Percentiles rank a stretch among this genome's conserved stretches.
phyloP scores from a whole-genome alignment of 345 rosid species.

The Anastatica hierochuntica region DNA sequence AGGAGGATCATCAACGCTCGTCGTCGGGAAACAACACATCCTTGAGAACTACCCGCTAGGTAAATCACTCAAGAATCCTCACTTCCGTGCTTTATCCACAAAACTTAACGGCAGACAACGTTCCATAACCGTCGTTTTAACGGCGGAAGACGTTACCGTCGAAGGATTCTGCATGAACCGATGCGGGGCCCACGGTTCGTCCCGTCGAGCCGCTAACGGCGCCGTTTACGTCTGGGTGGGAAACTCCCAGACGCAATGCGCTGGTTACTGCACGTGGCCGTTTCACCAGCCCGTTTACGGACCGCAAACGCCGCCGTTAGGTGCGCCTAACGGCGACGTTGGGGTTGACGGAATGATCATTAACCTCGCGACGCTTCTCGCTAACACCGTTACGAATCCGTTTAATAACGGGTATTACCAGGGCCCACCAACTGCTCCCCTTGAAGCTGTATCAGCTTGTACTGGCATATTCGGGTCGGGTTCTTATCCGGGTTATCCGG shows the following conservation, averaged over 20 bases:
- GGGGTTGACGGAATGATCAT: slow-evolving; percentile 88
- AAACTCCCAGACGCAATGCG: slow-evolving; percentile 59
- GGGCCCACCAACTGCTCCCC: slow-evolving; percentile 53
- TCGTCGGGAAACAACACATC: slow-evolving; percentile 43
- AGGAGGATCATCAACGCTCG: slow-evolving; percentile 21
- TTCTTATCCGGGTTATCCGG: slow-evolving; percentile 74
- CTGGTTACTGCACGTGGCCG: slow-evolving; percentile 89
- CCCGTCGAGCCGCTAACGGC: slow-evolving; percentile 20
- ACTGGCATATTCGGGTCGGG: slow-evolving; percentile 66
- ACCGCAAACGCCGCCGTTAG: slow-evolving; percentile 59
- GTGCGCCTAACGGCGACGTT: slow-evolving; percentile 75
- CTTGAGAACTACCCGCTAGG: slow-evolving; percentile 45
- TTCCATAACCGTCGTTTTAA: slow-evolving; percentile 49
- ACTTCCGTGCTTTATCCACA: slow-evolving; percentile 35
- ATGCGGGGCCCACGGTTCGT: slow-evolving; percentile 61
- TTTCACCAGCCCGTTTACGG: slow-evolving; percentile 80
- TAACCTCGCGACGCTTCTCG: slow-evolving; percentile 65
- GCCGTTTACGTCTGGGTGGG: slow-evolving; percentile 69
- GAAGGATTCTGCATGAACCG: slow-evolving; percentile 65
- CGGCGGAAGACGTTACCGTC: slow-evolving; percentile 61
- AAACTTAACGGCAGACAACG: slow-evolving; percentile 16
- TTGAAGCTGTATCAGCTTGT: slow-evolving; percentile 80
- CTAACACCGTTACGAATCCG: slow-evolving; percentile 75
- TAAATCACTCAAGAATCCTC: slow-evolving; percentile 28
- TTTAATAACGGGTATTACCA: slow-evolving; percentile 65